phyloP scores from a whole-genome alignment of 148 eudicot genomes.

The Camellia sinensis region DNA sequence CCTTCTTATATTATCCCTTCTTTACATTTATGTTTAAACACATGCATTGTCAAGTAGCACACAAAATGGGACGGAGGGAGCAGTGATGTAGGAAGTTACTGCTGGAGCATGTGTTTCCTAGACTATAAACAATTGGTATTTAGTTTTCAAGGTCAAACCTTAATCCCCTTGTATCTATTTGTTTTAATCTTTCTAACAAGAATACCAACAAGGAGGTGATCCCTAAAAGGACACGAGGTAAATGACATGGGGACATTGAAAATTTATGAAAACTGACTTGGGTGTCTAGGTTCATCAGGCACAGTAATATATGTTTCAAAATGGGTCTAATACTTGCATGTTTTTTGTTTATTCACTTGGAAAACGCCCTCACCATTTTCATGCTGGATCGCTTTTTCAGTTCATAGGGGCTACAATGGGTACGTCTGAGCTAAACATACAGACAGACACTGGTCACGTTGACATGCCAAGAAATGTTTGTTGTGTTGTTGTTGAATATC shows the following conservation, averaged over 20 bases:
- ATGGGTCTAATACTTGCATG: background rate
- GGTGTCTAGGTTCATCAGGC: background rate
- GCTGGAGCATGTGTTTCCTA: background rate
- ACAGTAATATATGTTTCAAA: background rate
- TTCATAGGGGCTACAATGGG: conserved; percentile 94
- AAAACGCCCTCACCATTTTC: background rate
- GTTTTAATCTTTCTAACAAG: background rate
- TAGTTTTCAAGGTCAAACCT: background rate
- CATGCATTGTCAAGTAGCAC: too few species aligned
- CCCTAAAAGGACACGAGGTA: background rate
- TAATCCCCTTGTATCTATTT: background rate
- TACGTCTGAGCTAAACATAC: conserved; percentile 64
- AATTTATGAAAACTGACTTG: background rate
- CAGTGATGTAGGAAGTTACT: too few species aligned
- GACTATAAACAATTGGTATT: background rate
- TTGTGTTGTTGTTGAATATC: conserved; percentile 88
- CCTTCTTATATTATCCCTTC: too few species aligned
- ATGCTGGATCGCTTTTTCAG: conserved; percentile 37
- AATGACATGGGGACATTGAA: background rate
- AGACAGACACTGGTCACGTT: conserved; percentile 74
- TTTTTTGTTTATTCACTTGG: background rate
- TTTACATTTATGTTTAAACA: too few species aligned
- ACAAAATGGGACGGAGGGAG: too few species aligned
- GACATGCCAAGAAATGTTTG: conserved; percentile 76
- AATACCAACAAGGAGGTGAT: background rate